Conservation (phyloP, 371 early-diverging fungal species). For the Fennellomyces sp. region DNA sequence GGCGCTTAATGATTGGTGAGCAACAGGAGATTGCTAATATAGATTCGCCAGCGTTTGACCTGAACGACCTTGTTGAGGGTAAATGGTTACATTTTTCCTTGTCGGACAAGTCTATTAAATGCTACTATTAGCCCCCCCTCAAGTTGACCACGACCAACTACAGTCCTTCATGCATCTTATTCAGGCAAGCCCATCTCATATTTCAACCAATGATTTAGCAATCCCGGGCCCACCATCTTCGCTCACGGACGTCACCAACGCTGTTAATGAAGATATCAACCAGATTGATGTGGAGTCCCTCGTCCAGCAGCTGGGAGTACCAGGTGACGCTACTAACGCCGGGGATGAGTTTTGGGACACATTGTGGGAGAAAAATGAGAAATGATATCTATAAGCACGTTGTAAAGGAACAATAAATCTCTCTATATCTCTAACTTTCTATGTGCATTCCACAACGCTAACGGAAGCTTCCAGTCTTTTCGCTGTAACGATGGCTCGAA, state of each 20-base stretch:
- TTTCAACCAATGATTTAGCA: not conserved
- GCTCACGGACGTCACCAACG: slow-evolving; percentile 19
- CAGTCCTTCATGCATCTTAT: not conserved
- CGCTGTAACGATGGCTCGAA: slow-evolving; percentile 63
- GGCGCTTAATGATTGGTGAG: slow-evolving; percentile 41
- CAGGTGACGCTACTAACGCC: not conserved
- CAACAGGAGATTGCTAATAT: no score
- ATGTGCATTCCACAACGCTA: slow-evolving; percentile 56
- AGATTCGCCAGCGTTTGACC: not conserved
- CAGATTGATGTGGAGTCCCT: slow-evolving; percentile 40
- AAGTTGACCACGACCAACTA: not conserved
- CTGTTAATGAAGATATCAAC: slow-evolving; percentile 40
- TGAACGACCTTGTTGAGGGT: not conserved
- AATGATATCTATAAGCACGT: not conserved
- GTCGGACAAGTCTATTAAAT: not conserved
- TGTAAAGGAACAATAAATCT: not conserved
- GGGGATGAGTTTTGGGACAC: not conserved
- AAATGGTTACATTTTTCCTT: not conserved
- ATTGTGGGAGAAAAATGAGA: not conserved
- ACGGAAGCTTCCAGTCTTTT: slow-evolving; percentile 74
- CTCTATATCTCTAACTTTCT: slow-evolving; percentile 24
- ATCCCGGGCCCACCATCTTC: slow-evolving; percentile 8
- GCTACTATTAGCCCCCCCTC: not conserved
- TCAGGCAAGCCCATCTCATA: not conserved
- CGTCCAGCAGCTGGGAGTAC: slow-evolving; percentile 38